Conservation (phyloP, 2,329 filamentous ascomycete genomes). For the Aspergillus viridinutans region DNA sequence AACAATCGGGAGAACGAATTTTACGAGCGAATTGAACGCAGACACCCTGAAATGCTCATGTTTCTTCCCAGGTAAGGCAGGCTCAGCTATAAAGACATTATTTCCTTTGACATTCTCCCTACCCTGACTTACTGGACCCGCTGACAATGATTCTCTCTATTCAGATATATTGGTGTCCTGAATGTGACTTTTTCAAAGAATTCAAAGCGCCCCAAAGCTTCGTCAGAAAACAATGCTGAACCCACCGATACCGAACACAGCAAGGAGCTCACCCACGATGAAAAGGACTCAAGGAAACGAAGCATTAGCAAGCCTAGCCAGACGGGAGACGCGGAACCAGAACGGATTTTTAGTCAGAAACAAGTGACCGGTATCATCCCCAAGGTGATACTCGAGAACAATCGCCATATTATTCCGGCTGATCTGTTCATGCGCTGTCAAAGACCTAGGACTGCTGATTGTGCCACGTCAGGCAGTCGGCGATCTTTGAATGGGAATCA, state of each 20-base stretch:
- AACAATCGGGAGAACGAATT: conserved; percentile 99
- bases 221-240: conserved; percentile 27
- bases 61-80: conserved; percentile 73
- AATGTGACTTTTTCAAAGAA: conserved; percentile 94
- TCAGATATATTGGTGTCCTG: conserved; percentile 90
- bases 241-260: conserved; percentile 11
- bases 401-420: conserved; percentile 85
- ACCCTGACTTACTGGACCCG: neutral
- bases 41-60: conserved; percentile 81
- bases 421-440: conserved; percentile 67
- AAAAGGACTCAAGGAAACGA: conserved; percentile 10
- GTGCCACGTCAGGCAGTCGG: conserved; percentile 16
- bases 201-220: conserved; percentile 55
- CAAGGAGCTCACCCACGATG: conserved; percentile 4
- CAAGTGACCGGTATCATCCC: conserved; percentile 71
- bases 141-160: conserved; percentile 10
- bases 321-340: conserved; percentile 29
- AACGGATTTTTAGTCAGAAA: conserved; percentile 67
- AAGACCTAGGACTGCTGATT: conserved; percentile 34
- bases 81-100: conserved; percentile 41
- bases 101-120: neutral
- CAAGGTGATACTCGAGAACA: conserved; percentile 90
- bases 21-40: conserved; percentile 90
- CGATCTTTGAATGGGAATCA: conserved; percentile 18
- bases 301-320: conserved; percentile 10